A percentile compares a stretch with the other conserved stretches of the same genome.
Conservation (phyloP, 1,284 basidiomycete genomes). For the Tilletiaria anomala region DNA sequence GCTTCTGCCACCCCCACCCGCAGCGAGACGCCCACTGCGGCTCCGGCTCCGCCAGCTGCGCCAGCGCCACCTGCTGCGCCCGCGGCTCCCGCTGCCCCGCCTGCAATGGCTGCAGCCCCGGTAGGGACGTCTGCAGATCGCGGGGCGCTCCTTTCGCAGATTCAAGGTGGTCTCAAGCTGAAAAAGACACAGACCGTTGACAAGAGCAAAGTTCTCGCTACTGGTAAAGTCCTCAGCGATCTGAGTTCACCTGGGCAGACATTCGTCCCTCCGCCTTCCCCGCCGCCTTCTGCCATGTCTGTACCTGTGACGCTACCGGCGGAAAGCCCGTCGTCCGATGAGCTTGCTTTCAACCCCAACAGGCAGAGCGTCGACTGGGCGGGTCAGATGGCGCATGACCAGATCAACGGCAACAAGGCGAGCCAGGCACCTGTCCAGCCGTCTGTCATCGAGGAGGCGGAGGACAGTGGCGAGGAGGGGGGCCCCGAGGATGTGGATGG, state of each 20-base stretch:
- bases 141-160: constrained; percentile 61
- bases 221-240: constrained; percentile 64
- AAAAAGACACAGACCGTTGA: constrained; percentile 71
- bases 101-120: constrained; percentile 9
- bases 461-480: constrained; percentile 36
- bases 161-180: constrained; percentile 63
- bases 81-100: constrained; percentile 21
- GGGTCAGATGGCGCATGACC: constrained; percentile 54
- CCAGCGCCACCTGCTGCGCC: constrained; percentile 19
- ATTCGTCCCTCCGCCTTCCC: constrained; percentile 23
- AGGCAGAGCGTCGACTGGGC: constrained; percentile 86
- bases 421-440: constrained; percentile 46
- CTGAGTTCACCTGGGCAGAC: constrained; percentile 53
- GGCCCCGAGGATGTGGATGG: constrained; percentile 9
- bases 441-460: constrained; percentile 50
- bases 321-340: constrained; percentile 15
- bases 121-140: constrained; percentile 45
- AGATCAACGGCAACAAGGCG: background rate
- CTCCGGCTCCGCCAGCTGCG: constrained; percentile 20
- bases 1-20: constrained; percentile 6
- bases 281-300: constrained; percentile 11
- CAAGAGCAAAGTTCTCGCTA: constrained; percentile 54
- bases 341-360: constrained; percentile 43
- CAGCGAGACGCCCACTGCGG: constrained; percentile 11
- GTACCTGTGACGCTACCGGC: constrained; percentile 27